Evolutionary conservation across 352 stramenopile species (phyloP), one percentile per base, ranked within the genome.

Genomic region (Pythium guiyangense): DNA sequence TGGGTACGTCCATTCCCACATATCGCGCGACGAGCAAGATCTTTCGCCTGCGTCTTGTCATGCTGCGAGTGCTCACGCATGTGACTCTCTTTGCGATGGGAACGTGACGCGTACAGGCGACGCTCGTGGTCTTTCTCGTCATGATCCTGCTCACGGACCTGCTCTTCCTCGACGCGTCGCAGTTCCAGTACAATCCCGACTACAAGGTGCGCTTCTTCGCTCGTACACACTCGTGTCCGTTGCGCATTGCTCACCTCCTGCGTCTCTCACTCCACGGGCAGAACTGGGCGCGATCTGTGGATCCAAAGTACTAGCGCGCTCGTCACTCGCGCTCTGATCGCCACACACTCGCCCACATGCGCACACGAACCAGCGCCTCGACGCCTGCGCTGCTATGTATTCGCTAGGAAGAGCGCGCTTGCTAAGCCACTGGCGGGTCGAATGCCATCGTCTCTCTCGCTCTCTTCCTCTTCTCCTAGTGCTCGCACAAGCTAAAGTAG

Each of bases 121-220:
- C 78, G 49, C 66, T 92, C 43, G 77, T 92, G 42, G 76, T 92
- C 25, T 92, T 90, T 71, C 62, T 90, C 42, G 63, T 61, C 46
- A 82, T 90, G 72, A 68, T 90, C 51, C 67, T 92, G 50, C 54
- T 92, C 53, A 72, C 71, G 43, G 83, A 92, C 51, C 52, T 92
- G 48, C 57, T 90, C 31, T 92, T 92, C 67, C 71, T 92, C 27
- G 78, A 90, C 45, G 56, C 66, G 45, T 66, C 66, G 53, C 74
- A 92, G 63, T 92, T 92, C 64, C 79, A 89, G 56, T 92, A 80
- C 69, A 86, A 92, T 44, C 79, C 83, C 8, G 79, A 92, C 69
- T 92, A 92, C 73, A 92, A 92, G 76, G 82, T 92, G 50, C 49
- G 27, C n/a, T 27, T n/a, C 2, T 18, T 5, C 31, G 4, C 15